Base-by-base conservation (phyloP, 108 stramenopile species). In the Licmophora abbreviata region DNA sequence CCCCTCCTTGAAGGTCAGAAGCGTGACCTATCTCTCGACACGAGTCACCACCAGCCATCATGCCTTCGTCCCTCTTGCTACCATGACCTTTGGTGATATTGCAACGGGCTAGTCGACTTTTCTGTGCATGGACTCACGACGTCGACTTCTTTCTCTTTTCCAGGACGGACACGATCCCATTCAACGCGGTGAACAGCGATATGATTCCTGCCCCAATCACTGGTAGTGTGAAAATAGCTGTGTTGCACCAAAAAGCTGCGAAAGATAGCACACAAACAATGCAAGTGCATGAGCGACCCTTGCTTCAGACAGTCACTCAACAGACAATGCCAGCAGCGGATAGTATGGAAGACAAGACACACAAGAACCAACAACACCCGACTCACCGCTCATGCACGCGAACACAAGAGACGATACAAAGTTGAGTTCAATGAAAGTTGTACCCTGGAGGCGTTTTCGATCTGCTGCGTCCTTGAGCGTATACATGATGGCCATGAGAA, bases 401-500 rank as follows among this genome's bases (percentile, higher is more conserved):
- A 56, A 56, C 15, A 27, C 40, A 9, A 56, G 17, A 14, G 56
- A 46, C 17, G 15, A 48, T 34, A 81, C 37, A 42, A 53, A 58
- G 51, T 86, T 86, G 25, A 86, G 36, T 45, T 79, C 55, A 15
- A 86, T 71, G 50, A 86, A 81, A 6, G 85, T 81, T 3, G 80
- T 77, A 38, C 80, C 85, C 3, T 49, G 47, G 23, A 86, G 55
- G 21, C 80, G 67, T 52, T 74, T 58, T 1, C 80, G 77, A 55
- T 86, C 78, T 12, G 74, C 77, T 10, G 80, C 80, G 61, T 81
- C 79, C 43, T 81, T 79, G 29, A 86, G 54, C 0, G 59, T 61
- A 26, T 58, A 61, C 1, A 57, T 38, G 10, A 55, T 44, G 9
- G 47, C 15, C 21, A 57, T 63, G 14, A 69, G 11, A 17, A 69